Evolutionary conservation across 2,329 filamentous ascomycete genomes (phyloP).

Genomic region (Fusarium solani-melongenae): DNA sequence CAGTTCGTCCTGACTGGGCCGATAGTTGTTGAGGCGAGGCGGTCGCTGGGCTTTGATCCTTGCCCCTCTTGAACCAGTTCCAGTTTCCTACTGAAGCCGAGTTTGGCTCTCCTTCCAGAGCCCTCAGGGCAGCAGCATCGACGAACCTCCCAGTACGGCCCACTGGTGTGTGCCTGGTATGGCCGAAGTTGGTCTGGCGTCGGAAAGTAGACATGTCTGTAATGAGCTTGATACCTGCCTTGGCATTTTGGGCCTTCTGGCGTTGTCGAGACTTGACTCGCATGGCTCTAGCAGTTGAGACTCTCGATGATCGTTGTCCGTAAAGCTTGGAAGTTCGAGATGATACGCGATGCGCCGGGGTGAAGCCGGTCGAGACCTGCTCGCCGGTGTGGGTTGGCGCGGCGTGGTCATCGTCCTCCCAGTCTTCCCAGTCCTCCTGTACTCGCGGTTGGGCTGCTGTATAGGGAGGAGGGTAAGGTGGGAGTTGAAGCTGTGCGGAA

Average conservation of each 20-base stretch:
- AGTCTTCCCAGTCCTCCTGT: slow-evolving; percentile 64
- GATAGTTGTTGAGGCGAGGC: slow-evolving; percentile 38
- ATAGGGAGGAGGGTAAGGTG: slow-evolving; percentile 23
- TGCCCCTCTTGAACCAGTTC: slow-evolving; percentile 64
- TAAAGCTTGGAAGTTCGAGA: slow-evolving; percentile 25
- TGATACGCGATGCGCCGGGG: slow-evolving; percentile 29
- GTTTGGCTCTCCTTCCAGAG: slow-evolving; percentile 66
- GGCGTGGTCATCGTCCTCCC: slow-evolving; percentile 61
- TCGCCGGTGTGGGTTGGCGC: slow-evolving; percentile 54
- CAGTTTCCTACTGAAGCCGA: slow-evolving; percentile 67
- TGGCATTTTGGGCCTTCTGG: slow-evolving; percentile 69
- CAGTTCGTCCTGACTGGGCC: slow-evolving; percentile 38
- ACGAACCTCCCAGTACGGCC: slow-evolving; percentile 61
- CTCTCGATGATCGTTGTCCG: slow-evolving; percentile 45
- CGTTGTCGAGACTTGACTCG: slow-evolving; percentile 69
- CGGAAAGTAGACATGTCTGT: slow-evolving; percentile 73
- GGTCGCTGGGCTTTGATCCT: slow-evolving; percentile 43
- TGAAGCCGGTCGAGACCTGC: slow-evolving; percentile 46
- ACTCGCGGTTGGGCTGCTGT: slow-evolving; percentile 30
- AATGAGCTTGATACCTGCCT: slow-evolving; percentile 74
- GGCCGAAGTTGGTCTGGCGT: slow-evolving; percentile 52
- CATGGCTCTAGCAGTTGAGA: slow-evolving; percentile 54
- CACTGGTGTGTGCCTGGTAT: slow-evolving; percentile 45
- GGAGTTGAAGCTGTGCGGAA: slow-evolving; percentile 20
- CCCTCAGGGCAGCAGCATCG: slow-evolving; percentile 68